Base-by-base conservation (phyloP, 2,329 filamentous ascomycete species). In the Aspergillus fischeri region DNA sequence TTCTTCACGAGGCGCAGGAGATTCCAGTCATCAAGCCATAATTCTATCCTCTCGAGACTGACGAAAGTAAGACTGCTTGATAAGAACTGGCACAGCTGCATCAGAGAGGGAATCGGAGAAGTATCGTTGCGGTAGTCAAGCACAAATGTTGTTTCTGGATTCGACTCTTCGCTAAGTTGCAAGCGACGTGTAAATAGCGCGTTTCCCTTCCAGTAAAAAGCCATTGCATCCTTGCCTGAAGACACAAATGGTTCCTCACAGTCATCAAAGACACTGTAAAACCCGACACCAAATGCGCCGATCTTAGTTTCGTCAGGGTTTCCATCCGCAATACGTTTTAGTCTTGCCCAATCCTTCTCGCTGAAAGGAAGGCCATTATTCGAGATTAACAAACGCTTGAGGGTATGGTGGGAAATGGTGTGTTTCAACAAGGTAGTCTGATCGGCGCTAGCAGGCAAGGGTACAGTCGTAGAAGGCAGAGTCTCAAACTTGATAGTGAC, bases 191-290 rank as follows among this genome's bases (percentile, higher is more conserved):
- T 99, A 72, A 96, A 97, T 1, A 99, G 82, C 4, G 91, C 91
- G 73, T 97, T 97, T n/a, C 90, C 92, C 74, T 97, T 97, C 95
- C 94, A 99, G 78, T 97, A 99, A 70, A 99, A 99, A 0, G 93
- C 93, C 91, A 99, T 97, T 41, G 92, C 92, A 75, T 96, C 88
- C 60, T 83, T 85, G 0, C 94, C 94, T 0, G 93, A 97, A 64
- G 91, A 94, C 63, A 99, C 90, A 70, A 99, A 97, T 0, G 94
- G 94, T 66, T 97, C 92, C 75, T 99, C 95, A 72, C 93, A 99
- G 72, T 99, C 94, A 60, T 94, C 91, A 73, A 99, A 99, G 42
- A 97, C 93, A 72, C 91, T 96, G 81, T 99, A 99, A 78, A 99
- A 99, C 2, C 94, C 94, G 32, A 99, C 94, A 64, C 94, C 94